Conservation (phyloP, 139 green algal species). For the Chlorella sp. region DNA sequence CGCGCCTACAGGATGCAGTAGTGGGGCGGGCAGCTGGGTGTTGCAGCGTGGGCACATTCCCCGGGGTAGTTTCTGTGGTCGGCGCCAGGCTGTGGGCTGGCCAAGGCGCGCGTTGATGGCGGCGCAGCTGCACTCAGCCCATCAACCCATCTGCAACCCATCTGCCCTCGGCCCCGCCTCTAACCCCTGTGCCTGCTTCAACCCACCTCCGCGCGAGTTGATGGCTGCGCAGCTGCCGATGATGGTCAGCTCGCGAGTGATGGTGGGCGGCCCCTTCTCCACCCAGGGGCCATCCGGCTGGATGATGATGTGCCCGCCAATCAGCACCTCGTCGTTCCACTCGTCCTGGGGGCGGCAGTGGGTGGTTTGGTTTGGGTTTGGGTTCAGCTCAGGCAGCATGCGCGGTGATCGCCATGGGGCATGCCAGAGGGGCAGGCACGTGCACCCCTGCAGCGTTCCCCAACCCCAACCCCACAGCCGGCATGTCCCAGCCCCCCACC, state of each 20-base stretch:
- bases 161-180: not conserved
- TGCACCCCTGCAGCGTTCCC: no score
- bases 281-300: not conserved
- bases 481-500: no score
- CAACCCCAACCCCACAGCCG: no score
- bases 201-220: constrained; percentile 26
- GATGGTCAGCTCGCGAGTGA: constrained; percentile 17
- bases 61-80: no score
- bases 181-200: not conserved
- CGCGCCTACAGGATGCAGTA: not conserved
- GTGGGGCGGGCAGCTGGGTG: not conserved
- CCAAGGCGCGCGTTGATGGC: not conserved
- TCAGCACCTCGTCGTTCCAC: constrained; percentile 15
- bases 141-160: not conserved
- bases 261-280: not conserved
- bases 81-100: no score
- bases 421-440: no score
- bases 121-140: not conserved
- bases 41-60: no score
- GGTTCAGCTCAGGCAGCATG: no score
- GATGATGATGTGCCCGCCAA: constrained; percentile 35
- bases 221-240: constrained; percentile 27
- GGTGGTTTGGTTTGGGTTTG: not conserved
- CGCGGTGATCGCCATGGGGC: no score
- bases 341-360: constrained; percentile 1